These are phyloP conservation scores for Backusella tuberculispora DNA, from an alignment of 192 early-diverging fungal genomes.

Conservation along the genomic window DNA sequence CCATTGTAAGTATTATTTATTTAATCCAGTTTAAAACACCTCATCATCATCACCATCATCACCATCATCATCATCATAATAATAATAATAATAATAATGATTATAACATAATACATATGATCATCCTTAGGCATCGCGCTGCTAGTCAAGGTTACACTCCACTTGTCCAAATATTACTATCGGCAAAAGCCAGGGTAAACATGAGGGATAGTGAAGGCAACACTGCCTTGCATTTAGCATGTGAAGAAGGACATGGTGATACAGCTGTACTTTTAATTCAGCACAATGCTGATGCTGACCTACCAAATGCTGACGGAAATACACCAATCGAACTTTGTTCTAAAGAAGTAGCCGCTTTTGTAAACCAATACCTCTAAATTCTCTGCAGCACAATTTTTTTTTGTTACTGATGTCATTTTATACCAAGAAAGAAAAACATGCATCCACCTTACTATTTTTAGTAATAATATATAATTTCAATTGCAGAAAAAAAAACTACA, in stretches of 20 bases:
- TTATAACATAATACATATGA: not conserved
- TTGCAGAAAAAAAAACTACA: too few species aligned
- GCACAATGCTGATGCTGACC: slow-evolving; percentile 53
- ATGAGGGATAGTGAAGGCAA: slow-evolving; percentile 51
- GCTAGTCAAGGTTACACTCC: slow-evolving; percentile 52
- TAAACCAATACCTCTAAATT: not conserved
- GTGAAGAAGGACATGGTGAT: slow-evolving; percentile 64
- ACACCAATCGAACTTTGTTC: slow-evolving; percentile 54
- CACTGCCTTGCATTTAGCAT: slow-evolving; percentile 63
- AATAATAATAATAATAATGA: not conserved
- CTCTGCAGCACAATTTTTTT: not conserved
- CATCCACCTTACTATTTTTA: too few species aligned
- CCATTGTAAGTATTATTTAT: slow-evolving; percentile 49
- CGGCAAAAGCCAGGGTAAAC: slow-evolving; percentile 50
- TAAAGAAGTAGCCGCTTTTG: slow-evolving; percentile 19
- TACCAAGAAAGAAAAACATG: too few species aligned
- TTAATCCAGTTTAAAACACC: too few species aligned
- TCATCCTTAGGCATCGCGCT: slow-evolving; percentile 53
- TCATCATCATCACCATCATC: not conserved
- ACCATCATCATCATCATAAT: not conserved
- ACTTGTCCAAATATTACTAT: slow-evolving; percentile 51
- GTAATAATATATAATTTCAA: too few species aligned
- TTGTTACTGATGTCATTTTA: not conserved
- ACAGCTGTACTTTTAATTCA: slow-evolving; percentile 53
- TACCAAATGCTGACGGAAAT: slow-evolving; percentile 49